Evolutionary conservation across 805 yeast genomes (phyloP), one percentile per base, ranked within the genome.

Genomic region (Zygoascus bituminiphila): DNA sequence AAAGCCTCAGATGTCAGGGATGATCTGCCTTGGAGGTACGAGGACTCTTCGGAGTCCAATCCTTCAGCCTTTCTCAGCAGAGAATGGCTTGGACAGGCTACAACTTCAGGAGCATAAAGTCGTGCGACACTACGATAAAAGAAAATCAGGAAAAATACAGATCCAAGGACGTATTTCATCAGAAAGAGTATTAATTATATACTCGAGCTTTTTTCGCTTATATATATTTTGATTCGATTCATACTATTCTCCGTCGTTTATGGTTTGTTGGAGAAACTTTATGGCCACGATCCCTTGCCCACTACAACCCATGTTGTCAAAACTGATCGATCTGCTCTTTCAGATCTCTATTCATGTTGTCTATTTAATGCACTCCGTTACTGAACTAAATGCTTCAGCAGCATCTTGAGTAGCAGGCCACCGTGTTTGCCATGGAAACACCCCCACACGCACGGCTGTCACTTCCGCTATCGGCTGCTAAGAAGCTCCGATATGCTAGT

Each of bases 1-100:
- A 78, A 60, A 36, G 68, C 66, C 23, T 57, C 50, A 20, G 45
- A 49, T 12, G 55, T 45, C n/a, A 22, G 23, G 15, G 46, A 31
- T 5, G 43, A 49, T 15, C 61, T 51, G 6, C 26, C 51, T 4
- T 33, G 42, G 10, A 61, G 22, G 47, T 68, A 61, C n/a, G 45
- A 54, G 10, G 42, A 15, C 50, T 61, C 65, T 12, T 50, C 48
- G 5, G 41, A 38, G 21, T 31, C 26, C 5, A 51, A 15, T 4
- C 41, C 22, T 6, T 45, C 48, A 15, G 52, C 46, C 15, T 25
- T 21, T 24, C 54, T 41, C n/a, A 51, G 26, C 31, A 51, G 35
- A 7, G 52, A 39, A 14, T 49, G 33, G 5, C 15, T 6, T 19
- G 54, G 54, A 22, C 54, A 51, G n/a, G 21, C 25, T 12, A 51